Base-by-base conservation (phyloP, 73 alveolate species). In the Loxodes magnus region DNA sequence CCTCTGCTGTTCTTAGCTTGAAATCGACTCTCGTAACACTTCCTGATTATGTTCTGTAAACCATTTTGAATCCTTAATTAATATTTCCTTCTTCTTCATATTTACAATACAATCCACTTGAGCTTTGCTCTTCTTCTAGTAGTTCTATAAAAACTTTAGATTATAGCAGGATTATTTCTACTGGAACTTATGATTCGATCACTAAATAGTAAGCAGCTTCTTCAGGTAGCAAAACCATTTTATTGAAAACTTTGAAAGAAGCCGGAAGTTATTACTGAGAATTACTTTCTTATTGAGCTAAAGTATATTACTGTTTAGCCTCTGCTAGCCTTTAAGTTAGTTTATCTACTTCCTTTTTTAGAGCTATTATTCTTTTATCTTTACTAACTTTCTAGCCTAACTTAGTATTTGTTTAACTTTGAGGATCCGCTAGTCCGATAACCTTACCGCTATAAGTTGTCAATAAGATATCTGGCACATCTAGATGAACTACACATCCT, bases 401-500 rank as follows among this genome's bases (percentile, higher is more conserved):
- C 2, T 16, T 16, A 33, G 43, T 33, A 16, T 16, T 16, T n/a
- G 14, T 33, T 33, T 12, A 16, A 12, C 10, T 33, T n/a, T 33
- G 10, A n/a, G 43, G 14, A 5, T 46, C 59, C 27, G 27, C 21
- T 9, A 46, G 10, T 22, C 59, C 59, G 0, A 46, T 0, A 0
- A 46, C 27, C 27, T 46, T 46, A n/a, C 59, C 59, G 7, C 43
- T 25, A 46, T 46, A 46, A 10, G 59, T 46, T 46, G 59, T 25
- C 7, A 46, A 9, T 1, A 46, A 22, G 7, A 46, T 10, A 14
- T 46, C 59, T 0, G 59, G 59, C 7, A 9, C 5, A 1, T 41
- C 59, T 46, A 10, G 9, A 46, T 12, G 59, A 10, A 25, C 27
- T 21, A 37, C 59, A 46, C 27, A 10, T 5, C 14, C 53, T 10